Conservation (phyloP, 2,329 filamentous ascomycete genomes). For the Xylariaceae sp. region DNA sequence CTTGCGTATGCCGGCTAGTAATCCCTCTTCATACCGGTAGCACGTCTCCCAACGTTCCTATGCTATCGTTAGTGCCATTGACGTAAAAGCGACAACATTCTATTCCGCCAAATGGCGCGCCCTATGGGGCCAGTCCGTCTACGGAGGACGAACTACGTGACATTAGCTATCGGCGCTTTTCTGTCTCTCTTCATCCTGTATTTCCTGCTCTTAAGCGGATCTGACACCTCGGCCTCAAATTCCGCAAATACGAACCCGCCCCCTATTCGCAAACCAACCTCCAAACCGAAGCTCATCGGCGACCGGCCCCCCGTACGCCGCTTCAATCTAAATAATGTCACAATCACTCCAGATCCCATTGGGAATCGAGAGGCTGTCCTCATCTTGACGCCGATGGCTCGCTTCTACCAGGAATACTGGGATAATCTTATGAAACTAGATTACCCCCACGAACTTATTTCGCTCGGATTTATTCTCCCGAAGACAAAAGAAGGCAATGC, state of each 20-base stretch:
- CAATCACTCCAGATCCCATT: slow-evolving; percentile 76
- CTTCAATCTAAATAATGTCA: slow-evolving; percentile 95
- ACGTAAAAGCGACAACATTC: slow-evolving; percentile 10
- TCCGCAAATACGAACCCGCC: slow-evolving; percentile 41
- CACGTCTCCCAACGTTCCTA: slow-evolving; percentile 16
- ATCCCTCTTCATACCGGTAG: slow-evolving; percentile 23
- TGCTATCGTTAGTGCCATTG: slow-evolving; percentile 4
- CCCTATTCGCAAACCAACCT: slow-evolving; percentile 68
- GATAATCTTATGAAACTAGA: slow-evolving; percentile 82
- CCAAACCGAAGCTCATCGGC: slow-evolving; percentile 60
- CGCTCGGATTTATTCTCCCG: slow-evolving; percentile 92
- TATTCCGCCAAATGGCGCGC: slow-evolving; percentile 42
- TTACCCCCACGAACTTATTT: slow-evolving; percentile 95
- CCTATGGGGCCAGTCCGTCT: slow-evolving; percentile 45
- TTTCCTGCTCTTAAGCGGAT: slow-evolving; percentile 38
- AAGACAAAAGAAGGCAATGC: slow-evolving; percentile 91
- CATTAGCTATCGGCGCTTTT: slow-evolving; percentile 40
- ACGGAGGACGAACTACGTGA: slow-evolving; percentile 44
- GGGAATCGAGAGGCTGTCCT: slow-evolving; percentile 84
- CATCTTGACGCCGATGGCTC: slow-evolving; percentile 88
- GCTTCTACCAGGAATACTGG: slow-evolving; percentile 96
- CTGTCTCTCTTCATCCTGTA: slow-evolving; percentile 45
- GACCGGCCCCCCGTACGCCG: slow-evolving; percentile 84
- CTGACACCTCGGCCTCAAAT: slow-evolving; percentile 28
- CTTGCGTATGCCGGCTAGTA: slow-evolving; percentile 32